Conservation (phyloP, 2,329 filamentous ascomycete species). For the Neurospora crassa region DNA sequence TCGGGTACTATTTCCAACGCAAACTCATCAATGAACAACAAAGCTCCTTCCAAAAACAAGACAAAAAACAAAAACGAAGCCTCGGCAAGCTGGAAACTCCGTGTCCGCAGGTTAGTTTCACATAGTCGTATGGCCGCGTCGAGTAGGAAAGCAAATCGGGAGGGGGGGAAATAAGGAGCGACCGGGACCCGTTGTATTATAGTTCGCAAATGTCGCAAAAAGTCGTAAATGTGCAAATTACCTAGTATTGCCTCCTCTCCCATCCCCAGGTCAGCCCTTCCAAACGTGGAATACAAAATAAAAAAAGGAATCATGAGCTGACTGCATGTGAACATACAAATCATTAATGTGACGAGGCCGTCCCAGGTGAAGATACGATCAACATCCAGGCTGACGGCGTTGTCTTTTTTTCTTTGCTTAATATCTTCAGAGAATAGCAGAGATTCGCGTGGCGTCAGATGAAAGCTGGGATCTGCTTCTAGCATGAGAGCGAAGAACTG, state of each 20-base stretch:
- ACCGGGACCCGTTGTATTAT: background rate
- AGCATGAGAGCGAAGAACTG: background rate
- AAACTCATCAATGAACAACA: background rate
- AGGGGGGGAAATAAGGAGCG: background rate
- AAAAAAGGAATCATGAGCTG: background rate
- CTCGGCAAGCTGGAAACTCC: background rate
- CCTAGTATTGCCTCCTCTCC: background rate
- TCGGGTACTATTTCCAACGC: background rate
- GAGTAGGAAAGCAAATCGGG: background rate
- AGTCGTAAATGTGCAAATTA: background rate
- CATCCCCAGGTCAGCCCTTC: background rate
- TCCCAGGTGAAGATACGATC: background rate
- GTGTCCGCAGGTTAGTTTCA: background rate
- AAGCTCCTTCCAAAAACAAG: too few relatives aligned
- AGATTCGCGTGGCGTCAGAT: background rate
- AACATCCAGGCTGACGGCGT: background rate
- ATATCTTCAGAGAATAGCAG: background rate
- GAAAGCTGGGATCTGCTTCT: background rate
- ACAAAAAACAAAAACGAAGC: background rate
- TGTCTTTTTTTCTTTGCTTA: background rate
- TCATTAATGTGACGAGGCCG: background rate
- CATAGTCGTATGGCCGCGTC: background rate
- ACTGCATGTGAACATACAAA: background rate
- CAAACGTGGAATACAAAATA: too few relatives aligned
- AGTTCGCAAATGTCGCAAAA: background rate